Percentiles rank a stretch among this genome's conserved stretches.
These are phyloP conservation scores for Colletotrichum filicis DNA, from an alignment of 2,329 filamentous ascomycete species.

Conservation along the genomic window DNA sequence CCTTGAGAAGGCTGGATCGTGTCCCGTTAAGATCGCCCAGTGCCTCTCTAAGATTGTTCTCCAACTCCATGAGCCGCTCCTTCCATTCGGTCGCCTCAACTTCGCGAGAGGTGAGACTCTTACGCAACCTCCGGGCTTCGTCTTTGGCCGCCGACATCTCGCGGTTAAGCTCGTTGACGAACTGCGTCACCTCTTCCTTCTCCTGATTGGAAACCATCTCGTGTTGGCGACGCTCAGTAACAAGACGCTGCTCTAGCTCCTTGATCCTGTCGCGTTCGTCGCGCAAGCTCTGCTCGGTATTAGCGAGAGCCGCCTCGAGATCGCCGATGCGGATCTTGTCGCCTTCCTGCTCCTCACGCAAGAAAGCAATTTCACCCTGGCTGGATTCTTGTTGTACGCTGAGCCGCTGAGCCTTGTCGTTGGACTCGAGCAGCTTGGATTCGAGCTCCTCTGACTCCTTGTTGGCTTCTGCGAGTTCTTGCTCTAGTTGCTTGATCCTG, in stretches of 20 bases:
- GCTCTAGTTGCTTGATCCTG: slow-evolving; percentile 84
- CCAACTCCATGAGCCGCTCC: slow-evolving; percentile 88
- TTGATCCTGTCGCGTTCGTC: slow-evolving; percentile 83
- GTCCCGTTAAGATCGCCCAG: slow-evolving; percentile 90
- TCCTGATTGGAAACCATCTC: slow-evolving; percentile 89
- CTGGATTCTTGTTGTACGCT: slow-evolving; percentile 92
- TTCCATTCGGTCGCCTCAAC: slow-evolving; percentile 93
- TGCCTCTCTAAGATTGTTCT: slow-evolving; percentile 87
- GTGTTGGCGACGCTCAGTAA: slow-evolving; percentile 84
- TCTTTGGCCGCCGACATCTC: slow-evolving; percentile 87
- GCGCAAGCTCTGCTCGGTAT: slow-evolving; percentile 80
- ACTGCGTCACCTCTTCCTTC: slow-evolving; percentile 94
- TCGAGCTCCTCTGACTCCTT: slow-evolving; percentile 89
- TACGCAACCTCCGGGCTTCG: slow-evolving; percentile 83
- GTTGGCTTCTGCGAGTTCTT: slow-evolving; percentile 85
- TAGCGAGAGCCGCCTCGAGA: slow-evolving; percentile 84
- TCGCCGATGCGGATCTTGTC: slow-evolving; percentile 99
- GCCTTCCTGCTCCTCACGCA: slow-evolving; percentile 94
- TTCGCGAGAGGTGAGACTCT: slow-evolving; percentile 84
- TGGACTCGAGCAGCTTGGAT: slow-evolving; percentile 83
- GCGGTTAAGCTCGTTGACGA: slow-evolving; percentile 91
- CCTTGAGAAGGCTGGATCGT: slow-evolving; percentile 84
- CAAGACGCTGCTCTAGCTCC: slow-evolving; percentile 80
- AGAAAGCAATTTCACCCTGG: slow-evolving; percentile 92
- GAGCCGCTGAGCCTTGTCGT: slow-evolving; percentile 87